Percentiles rank a stretch among this genome's conserved stretches.
Conservation (phyloP, 441 rosid genomes). For the Metrosideros polymorpha region DNA sequence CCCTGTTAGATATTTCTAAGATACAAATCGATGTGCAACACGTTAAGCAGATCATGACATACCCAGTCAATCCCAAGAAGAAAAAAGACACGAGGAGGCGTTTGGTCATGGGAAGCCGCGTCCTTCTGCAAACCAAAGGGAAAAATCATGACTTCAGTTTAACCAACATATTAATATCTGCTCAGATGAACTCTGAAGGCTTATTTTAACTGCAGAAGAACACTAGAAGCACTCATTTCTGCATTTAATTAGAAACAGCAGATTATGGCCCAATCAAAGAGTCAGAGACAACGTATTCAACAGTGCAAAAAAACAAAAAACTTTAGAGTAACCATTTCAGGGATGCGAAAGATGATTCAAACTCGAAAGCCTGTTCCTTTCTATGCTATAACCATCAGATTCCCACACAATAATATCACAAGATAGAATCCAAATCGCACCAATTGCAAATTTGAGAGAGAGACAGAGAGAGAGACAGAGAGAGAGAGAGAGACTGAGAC, state of each 20-base stretch:
- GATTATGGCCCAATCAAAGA: background rate
- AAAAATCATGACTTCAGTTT: background rate
- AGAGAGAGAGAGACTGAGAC: conserved; percentile 18
- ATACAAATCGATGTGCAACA: background rate
- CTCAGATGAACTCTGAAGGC: background rate
- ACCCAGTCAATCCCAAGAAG: conserved; percentile 94
- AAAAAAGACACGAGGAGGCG: conserved; percentile 60
- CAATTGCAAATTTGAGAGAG: background rate
- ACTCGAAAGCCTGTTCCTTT: background rate
- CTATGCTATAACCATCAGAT: background rate
- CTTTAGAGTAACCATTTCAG: background rate
- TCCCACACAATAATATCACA: background rate
- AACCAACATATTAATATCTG: background rate
- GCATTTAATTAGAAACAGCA: background rate
- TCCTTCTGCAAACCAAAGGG: conserved; percentile 40
- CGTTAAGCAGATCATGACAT: conserved; percentile 4
- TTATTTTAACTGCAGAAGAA: background rate
- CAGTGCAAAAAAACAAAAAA: background rate
- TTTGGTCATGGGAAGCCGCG: conserved; percentile 65
- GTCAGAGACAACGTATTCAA: background rate
- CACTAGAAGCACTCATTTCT: background rate
- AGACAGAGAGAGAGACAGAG: background rate
- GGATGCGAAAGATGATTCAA: background rate
- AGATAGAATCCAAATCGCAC: background rate
- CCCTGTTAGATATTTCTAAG: background rate